phyloP scores from a whole-genome alignment of 345 rosid genomes.

The Moricandia moricandioides region DNA sequence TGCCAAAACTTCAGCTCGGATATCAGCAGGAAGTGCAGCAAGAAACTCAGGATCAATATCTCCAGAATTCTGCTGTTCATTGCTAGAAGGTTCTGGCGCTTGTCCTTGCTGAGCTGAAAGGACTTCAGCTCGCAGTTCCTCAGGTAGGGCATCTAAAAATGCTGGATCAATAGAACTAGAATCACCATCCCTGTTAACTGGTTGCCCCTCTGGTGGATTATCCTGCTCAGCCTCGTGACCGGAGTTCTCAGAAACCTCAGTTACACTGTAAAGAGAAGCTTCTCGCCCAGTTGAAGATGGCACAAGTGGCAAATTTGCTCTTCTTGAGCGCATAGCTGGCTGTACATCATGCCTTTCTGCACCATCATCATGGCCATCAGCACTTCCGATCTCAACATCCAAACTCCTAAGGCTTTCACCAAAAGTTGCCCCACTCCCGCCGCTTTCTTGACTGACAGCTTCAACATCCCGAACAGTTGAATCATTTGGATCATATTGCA shows the following conservation, averaged over 20 bases:
- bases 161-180: conserved; percentile 94
- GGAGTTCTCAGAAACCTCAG: conserved; percentile 92
- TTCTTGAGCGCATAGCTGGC: conserved; percentile 57
- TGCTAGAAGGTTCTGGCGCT: conserved; percentile 67
- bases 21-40: conserved; percentile 97
- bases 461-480: conserved; percentile 77
- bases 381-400: conserved; percentile 98
- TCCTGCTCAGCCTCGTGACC: conserved; percentile 85
- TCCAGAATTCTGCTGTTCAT: conserved; percentile 65
- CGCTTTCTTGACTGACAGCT: conserved; percentile 96
- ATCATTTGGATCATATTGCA: conserved; percentile 94
- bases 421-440: conserved; percentile 93
- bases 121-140: conserved; percentile 95
- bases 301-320: conserved; percentile 57
- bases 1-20: conserved; percentile 88
- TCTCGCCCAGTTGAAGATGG: conserved; percentile 62
- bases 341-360: conserved; percentile 86
- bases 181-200: conserved; percentile 52
- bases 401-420: conserved; percentile 96
- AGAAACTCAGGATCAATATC: conserved; percentile 98
- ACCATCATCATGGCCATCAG: conserved; percentile 97
- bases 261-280: conserved; percentile 77
- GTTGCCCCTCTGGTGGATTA: conserved; percentile 61
- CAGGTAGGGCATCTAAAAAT: conserved; percentile 96
- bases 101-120: conserved; percentile 90